Evolutionary conservation across 768 basidiomycete species (phyloP).

Genomic region (Suillus fuscotomentosus): DNA sequence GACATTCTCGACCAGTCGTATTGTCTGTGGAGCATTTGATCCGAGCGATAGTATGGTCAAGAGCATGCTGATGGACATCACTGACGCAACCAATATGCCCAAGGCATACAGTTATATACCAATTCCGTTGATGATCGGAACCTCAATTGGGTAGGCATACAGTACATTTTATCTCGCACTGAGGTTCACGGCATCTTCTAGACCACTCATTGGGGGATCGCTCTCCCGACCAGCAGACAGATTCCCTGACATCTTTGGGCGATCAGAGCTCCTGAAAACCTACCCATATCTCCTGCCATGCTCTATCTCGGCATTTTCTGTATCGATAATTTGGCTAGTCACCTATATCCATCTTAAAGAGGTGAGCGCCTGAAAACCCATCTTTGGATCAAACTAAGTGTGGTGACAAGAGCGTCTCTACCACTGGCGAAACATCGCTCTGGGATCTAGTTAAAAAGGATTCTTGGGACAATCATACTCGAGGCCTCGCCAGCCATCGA

Average conservation of each 20-base stretch:
- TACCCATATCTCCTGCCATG: slow-evolving; percentile 79
- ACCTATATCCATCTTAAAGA: slow-evolving; percentile 55
- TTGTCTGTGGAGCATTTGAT: slow-evolving; percentile 45
- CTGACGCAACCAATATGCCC: slow-evolving; percentile 27
- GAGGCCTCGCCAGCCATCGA: background rate
- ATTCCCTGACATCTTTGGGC: slow-evolving; percentile 60
- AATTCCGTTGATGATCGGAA: slow-evolving; percentile 40
- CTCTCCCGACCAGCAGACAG: slow-evolving; percentile 64
- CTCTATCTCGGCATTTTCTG: slow-evolving; percentile 54
- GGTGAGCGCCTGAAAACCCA: slow-evolving; percentile 22
- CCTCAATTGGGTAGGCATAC: slow-evolving; percentile 38
- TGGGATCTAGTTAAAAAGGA: background rate
- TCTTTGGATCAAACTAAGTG: background rate
- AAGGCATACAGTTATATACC: slow-evolving; percentile 61
- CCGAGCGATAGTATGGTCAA: slow-evolving; percentile 54
- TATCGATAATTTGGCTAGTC: slow-evolving; percentile 47
- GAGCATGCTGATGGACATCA: slow-evolving; percentile 41
- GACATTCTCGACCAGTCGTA: slow-evolving; percentile 42
- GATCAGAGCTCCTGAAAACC: slow-evolving; percentile 51
- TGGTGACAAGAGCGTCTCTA: background rate
- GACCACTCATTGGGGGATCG: slow-evolving; percentile 58
- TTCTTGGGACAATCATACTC: background rate
- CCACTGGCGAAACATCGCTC: background rate
- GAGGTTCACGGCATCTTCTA: slow-evolving; percentile 18
- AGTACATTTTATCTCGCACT: background rate